phyloP scores from a whole-genome alignment of 2,329 filamentous ascomycete species.

The Parascedosporium putredinis region DNA sequence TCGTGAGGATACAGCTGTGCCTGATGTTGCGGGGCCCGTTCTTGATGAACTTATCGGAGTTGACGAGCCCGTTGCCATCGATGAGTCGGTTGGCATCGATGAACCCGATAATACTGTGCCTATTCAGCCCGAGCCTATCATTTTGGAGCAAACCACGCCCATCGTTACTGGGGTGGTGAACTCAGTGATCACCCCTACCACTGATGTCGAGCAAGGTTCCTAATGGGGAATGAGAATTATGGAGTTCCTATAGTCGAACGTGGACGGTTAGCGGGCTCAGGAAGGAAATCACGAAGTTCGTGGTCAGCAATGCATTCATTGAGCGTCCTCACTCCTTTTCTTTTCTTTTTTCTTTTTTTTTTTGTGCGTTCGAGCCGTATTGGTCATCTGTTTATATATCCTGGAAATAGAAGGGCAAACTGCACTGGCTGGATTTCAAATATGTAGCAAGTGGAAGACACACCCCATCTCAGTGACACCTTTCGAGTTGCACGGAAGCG shows the following conservation, averaged over 20 bases:
- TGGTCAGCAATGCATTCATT: background rate
- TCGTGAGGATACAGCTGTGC: no score
- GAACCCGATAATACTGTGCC: no score
- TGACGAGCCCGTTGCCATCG: constrained; percentile 8
- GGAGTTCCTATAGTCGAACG: no score
- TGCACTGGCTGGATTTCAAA: background rate
- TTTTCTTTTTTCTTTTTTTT: background rate
- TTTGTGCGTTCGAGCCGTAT: no score
- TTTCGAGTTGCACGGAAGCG: constrained; percentile 5
- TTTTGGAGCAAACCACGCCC: background rate
- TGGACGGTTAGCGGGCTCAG: no score
- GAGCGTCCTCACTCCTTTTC: no score
- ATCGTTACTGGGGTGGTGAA: background rate
- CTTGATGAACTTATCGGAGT: no score
- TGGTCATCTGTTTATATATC: background rate
- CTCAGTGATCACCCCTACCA: background rate
- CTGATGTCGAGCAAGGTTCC: background rate
- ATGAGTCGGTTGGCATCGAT: no score
- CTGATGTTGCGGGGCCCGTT: constrained; percentile 12
- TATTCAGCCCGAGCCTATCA: background rate
- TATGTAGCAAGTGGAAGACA: background rate
- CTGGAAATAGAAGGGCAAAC: constrained; percentile 2
- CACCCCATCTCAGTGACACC: constrained; percentile 6
- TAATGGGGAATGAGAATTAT: no score
- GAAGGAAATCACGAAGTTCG: background rate